Conservation (phyloP, 805 yeast species). For the Kregervanrija delftensis region DNA sequence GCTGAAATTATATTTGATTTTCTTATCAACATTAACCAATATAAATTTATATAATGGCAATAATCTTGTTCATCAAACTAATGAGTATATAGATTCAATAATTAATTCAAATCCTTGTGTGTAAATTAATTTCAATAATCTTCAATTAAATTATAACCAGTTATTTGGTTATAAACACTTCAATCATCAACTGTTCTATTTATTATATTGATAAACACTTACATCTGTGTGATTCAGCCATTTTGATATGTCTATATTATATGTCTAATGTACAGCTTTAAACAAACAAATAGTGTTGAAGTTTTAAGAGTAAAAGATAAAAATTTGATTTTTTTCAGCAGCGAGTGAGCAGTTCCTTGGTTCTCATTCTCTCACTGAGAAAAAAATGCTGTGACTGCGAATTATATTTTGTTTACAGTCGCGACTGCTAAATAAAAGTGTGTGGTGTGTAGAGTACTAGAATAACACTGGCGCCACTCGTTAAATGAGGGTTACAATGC, state of each 20-base stretch:
- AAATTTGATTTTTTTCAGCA: constrained; percentile 2
- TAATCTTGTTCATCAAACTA: too few species aligned
- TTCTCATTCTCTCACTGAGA: background rate
- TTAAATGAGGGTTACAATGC: background rate
- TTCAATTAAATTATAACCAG: background rate
- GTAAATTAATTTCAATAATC: background rate
- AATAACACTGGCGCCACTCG: background rate
- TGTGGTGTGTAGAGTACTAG: constrained; percentile 8
- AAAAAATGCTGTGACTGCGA: constrained; percentile 7
- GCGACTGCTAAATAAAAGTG: background rate
- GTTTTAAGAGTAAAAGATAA: background rate
- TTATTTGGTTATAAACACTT: background rate
- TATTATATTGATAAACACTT: constrained; percentile 39
- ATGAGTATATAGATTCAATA: too few species aligned
- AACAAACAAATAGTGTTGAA: background rate
- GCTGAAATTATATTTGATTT: too few species aligned
- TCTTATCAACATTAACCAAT: too few species aligned
- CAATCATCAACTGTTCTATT: background rate
- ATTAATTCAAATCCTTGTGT: too few species aligned
- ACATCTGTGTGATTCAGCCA: constrained; percentile 98
- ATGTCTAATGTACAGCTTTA: constrained; percentile 2
- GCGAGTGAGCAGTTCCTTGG: background rate
- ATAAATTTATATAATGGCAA: too few species aligned
- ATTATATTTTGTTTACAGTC: background rate
- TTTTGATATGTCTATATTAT: constrained; percentile 33